Evolutionary conservation across 306 rosid genomes (phyloP), one percentile per base, ranked within the genome.

Genomic region (Sicyos baderoa): DNA sequence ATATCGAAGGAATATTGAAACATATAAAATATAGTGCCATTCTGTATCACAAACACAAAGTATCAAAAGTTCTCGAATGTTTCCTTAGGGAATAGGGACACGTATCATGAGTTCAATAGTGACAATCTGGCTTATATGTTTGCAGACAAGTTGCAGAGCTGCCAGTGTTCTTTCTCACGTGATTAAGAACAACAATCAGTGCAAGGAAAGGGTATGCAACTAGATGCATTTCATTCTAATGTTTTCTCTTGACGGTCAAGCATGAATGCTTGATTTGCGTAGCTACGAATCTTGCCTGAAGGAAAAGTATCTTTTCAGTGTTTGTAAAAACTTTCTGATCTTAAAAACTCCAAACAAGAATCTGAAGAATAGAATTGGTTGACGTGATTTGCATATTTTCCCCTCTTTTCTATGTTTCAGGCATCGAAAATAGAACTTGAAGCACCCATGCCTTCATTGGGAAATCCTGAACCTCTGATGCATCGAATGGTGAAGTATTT

Each of bases 81-180:
- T 10, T 18, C 64, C 4, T 17, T 4, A 29, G 65, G 45, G 22
- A 29, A 9, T 4, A 29, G 65, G 45, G 22, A 29, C 65, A 44
- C 45, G 23, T 48, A 15, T 48, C 56, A 14, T 7, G 50, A 70
- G 29, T 52, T 54, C 52, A 35, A 18, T 40, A 18, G 3, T 52
- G 35, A 54, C 61, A 70, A 54, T 15, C 49, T 52, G 22, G 17
- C 13, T 70, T 5, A 70, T 29, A 25, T 27, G 48, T 59, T 32
- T 79, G 82, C 88, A 89, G 99, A 86, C 85, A 71, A 90, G 91
- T 80, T 79, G 91, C 85, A 86, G 99, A 84, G 99, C 97, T 49
- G 96, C 97, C 49, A 88, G 95, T 74, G 96, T 93, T 81, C 97
- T 93, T 67, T 82, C 99, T 53, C 91, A 90, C 82, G 82, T 90